Percentiles rank a stretch among this genome's conserved stretches.
phyloP scores from a whole-genome alignment of 78 protist genomes.

The Isochrysis galbana region DNA sequence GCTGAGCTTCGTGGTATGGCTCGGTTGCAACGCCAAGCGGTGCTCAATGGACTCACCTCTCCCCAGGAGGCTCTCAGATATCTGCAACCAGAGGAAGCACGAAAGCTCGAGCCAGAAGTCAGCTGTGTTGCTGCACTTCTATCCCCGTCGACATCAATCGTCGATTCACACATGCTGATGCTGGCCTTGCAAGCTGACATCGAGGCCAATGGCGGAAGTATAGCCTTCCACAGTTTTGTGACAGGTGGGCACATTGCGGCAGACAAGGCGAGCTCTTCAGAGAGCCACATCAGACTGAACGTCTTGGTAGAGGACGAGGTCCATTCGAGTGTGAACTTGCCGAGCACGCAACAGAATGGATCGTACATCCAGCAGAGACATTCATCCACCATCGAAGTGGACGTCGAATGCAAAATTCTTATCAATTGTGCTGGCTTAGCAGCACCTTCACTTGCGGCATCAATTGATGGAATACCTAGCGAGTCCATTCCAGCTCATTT shows the following conservation, averaged over 20 bases:
- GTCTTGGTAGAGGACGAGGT: not conserved
- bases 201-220: not conserved
- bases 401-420: not conserved
- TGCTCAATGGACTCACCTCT: not conserved
- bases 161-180: not conserved
- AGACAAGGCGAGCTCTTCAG: not conserved
- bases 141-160: constrained; percentile 7
- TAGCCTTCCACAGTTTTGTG: not conserved
- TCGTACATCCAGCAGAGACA: not conserved
- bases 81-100: not conserved
- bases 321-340: not conserved
- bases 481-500: not conserved
- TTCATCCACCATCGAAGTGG: not conserved
- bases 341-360: not conserved
- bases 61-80: not conserved
- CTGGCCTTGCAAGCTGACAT: not conserved
- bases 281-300: too few species aligned
- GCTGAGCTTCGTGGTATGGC: not conserved
- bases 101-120: not conserved
- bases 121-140: not conserved
- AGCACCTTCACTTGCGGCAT: not conserved
- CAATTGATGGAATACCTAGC: not conserved
- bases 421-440: not conserved
- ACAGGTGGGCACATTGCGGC: not conserved
- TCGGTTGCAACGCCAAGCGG: not conserved